Evolutionary conservation across 352 stramenopile species (phyloP).

Genomic region (Phytophthora multivora): DNA sequence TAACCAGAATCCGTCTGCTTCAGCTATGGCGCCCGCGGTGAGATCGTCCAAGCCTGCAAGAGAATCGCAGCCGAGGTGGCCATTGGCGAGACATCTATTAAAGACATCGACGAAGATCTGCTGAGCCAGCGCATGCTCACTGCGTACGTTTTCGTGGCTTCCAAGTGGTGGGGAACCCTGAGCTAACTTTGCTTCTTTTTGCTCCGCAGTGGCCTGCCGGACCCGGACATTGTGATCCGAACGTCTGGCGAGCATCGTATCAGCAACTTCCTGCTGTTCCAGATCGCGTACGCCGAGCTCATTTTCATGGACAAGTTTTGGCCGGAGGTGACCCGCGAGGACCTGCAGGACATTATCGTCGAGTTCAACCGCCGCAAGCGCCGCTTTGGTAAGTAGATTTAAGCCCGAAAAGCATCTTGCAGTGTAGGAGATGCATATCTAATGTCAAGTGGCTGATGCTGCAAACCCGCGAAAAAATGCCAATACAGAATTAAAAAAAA

Average conservation of each 20-base stretch:
- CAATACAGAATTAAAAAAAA: slow-evolving; percentile 19
- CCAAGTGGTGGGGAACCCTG: background rate
- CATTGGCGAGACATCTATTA: slow-evolving; percentile 54
- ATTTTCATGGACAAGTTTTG: slow-evolving; percentile 95
- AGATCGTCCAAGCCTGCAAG: slow-evolving; percentile 93
- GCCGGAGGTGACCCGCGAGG: slow-evolving; percentile 91
- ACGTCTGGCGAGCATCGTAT: slow-evolving; percentile 94
- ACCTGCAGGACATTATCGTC: slow-evolving; percentile 78
- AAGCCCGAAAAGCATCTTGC: slow-evolving; percentile 30
- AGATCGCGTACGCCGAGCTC: slow-evolving; percentile 95
- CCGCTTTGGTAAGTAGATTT: slow-evolving; percentile 89
- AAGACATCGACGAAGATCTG: slow-evolving; percentile 81
- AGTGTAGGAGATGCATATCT: slow-evolving; percentile 19
- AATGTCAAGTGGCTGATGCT: slow-evolving; percentile 15
- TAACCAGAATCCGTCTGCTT: slow-evolving; percentile 26
- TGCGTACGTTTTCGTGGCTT: slow-evolving; percentile 47
- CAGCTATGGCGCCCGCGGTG: slow-evolving; percentile 94
- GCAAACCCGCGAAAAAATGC: slow-evolving; percentile 12
- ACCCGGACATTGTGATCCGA: slow-evolving; percentile 95
- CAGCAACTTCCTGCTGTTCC: slow-evolving; percentile 97
- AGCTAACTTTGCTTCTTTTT: slow-evolving; percentile 17
- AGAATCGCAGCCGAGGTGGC: slow-evolving; percentile 87
- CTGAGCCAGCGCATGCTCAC: slow-evolving; percentile 80
- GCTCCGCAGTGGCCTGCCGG: slow-evolving; percentile 72
- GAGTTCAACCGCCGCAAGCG: slow-evolving; percentile 88